A percentile compares a stretch with the other conserved stretches of the same genome.
Conservation (phyloP, 495 filamentous ascomycete genomes). For the Chaetomium tenue region DNA sequence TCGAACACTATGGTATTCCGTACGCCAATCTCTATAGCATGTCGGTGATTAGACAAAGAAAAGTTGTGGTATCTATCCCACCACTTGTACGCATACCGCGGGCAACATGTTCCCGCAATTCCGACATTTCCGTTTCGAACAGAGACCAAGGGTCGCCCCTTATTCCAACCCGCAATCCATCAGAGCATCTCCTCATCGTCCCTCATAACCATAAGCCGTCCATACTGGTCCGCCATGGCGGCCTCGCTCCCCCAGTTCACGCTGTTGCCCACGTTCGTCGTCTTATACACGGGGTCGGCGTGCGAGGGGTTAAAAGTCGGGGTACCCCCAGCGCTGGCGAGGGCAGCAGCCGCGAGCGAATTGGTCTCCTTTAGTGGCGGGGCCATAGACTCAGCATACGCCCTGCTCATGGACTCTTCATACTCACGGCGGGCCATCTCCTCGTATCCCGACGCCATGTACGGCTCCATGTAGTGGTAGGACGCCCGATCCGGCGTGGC, state of each 20-base stretch:
- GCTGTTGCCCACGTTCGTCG: slow-evolving; percentile 28
- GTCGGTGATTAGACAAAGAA: neutral
- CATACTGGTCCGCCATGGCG: slow-evolving; percentile 61
- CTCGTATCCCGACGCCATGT: slow-evolving; percentile 69
- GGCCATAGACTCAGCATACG: slow-evolving; percentile 36
- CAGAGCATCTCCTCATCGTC: slow-evolving; percentile 37
- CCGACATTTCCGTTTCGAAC: neutral
- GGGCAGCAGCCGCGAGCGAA: slow-evolving; percentile 1
- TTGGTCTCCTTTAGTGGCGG: slow-evolving; percentile 41
- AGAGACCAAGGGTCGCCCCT: neutral
- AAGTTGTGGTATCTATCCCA: neutral
- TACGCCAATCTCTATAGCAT: neutral
- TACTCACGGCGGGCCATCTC: slow-evolving; percentile 53
- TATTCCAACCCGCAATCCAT: slow-evolving; percentile 2
- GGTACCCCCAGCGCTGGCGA: slow-evolving; percentile 31
- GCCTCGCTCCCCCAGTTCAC: slow-evolving; percentile 50
- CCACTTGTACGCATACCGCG: too few species aligned
- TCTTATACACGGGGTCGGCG: slow-evolving; percentile 62
- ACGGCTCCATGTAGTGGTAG: slow-evolving; percentile 55
- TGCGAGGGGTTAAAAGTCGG: slow-evolving; percentile 51
- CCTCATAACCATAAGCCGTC: slow-evolving; percentile 47
- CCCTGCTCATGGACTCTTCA: slow-evolving; percentile 40
- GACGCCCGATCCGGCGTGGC: slow-evolving; percentile 17
- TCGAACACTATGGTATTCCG: neutral
- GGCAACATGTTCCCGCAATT: too few species aligned